Conservation (phyloP, 192 early-diverging fungal genomes). For the Coemansia asiatica region DNA sequence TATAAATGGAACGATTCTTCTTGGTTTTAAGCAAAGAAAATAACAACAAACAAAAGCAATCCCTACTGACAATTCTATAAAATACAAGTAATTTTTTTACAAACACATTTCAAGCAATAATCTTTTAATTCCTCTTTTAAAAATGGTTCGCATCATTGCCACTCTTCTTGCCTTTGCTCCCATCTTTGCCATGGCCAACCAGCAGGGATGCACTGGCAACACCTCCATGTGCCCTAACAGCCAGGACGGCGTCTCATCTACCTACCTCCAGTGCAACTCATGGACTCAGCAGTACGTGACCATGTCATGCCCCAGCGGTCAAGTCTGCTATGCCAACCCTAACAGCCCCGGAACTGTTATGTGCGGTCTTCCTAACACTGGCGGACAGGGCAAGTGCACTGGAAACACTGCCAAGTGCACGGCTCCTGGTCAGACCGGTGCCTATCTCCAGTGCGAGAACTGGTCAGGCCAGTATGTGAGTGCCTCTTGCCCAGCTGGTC, state of each 20-base stretch:
- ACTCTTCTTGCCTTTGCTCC: slow-evolving; percentile 17
- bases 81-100: neutral
- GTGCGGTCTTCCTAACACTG: slow-evolving; percentile 44
- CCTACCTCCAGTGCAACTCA: slow-evolving; percentile 48
- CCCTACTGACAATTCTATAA: neutral
- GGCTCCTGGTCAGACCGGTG: slow-evolving; percentile 30
- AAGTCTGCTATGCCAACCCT: slow-evolving; percentile 52
- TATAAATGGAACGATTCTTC: neutral
- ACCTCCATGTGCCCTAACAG: slow-evolving; percentile 37
- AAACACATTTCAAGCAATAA: neutral
- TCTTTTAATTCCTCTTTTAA: neutral
- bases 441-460: slow-evolving; percentile 45
- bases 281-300: slow-evolving; percentile 31
- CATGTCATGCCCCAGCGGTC: slow-evolving; percentile 33
- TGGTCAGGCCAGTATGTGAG: slow-evolving; percentile 46
- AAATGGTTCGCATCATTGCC: slow-evolving; percentile 14
- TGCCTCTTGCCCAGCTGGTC: slow-evolving; percentile 29
- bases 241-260: slow-evolving; percentile 39
- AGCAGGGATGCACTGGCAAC: slow-evolving; percentile 38
- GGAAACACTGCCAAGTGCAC: slow-evolving; percentile 49
- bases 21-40: neutral
- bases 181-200: slow-evolving; percentile 10
- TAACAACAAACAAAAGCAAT: neutral
- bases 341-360: slow-evolving; percentile 29
- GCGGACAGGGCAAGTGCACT: slow-evolving; percentile 35